Percentiles rank a stretch among this genome's conserved stretches.
These are phyloP conservation scores for Haematococcus sp. DNA, from an alignment of 139 green algal species.

Conservation along the genomic window DNA sequence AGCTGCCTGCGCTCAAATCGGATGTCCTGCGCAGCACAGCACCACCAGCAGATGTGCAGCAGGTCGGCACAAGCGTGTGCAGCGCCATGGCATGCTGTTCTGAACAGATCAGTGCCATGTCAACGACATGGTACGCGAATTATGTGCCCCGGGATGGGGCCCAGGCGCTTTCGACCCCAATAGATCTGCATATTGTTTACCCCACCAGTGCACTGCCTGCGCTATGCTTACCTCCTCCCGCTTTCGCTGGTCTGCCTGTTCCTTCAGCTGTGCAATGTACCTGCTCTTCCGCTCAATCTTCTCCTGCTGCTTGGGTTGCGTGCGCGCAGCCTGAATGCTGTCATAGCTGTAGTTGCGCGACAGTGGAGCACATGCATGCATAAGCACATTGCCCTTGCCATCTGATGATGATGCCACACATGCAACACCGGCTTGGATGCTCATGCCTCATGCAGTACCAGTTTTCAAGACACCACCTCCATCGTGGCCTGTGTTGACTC, in stretches of 20 bases:
- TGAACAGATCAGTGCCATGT: too few relatives aligned
- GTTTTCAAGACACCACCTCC: neutral
- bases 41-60: neutral
- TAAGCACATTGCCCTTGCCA: too few relatives aligned
- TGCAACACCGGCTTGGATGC: too few relatives aligned
- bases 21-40: constrained; percentile 34
- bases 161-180: too few relatives aligned
- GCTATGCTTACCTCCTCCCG: constrained; percentile 65
- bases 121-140: too few relatives aligned
- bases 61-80: neutral
- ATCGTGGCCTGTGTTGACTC: neutral
- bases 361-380: too few relatives aligned
- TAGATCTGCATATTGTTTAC: too few relatives aligned
- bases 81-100: neutral
- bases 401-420: too few relatives aligned
- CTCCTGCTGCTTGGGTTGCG: constrained; percentile 53
- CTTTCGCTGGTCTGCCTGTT: constrained; percentile 83
- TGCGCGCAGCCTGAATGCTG: constrained; percentile 61
- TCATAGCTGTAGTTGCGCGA: constrained; percentile 67
- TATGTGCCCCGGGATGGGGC: too few relatives aligned
- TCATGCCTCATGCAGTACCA: too few relatives aligned
- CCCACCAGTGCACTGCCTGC: too few relatives aligned
- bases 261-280: constrained; percentile 47
- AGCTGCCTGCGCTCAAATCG: constrained; percentile 44
- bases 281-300: constrained; percentile 32